These are phyloP conservation scores for Leccinum subrobustum DNA, from an alignment of 1,284 basidiomycete species.

Conservation along the genomic window DNA sequence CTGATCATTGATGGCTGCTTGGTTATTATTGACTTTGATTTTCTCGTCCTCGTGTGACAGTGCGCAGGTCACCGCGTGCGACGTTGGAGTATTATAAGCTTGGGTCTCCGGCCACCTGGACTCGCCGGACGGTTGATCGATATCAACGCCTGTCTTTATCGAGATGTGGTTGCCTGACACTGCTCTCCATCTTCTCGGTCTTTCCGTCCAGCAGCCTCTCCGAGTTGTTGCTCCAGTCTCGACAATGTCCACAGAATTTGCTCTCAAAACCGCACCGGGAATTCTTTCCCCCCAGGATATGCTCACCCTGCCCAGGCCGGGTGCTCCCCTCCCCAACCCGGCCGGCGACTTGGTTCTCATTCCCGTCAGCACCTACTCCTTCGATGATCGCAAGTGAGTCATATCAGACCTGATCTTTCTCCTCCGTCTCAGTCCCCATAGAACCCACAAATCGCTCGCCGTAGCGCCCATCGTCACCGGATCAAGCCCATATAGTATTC, in stretches of 20 bases:
- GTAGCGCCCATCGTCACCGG: conserved; percentile 54
- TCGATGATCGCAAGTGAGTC: conserved; percentile 69
- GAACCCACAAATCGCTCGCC: conserved; percentile 69
- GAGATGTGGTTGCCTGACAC: conserved; percentile 36
- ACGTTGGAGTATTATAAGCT: background rate
- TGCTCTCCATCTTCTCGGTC: conserved; percentile 43
- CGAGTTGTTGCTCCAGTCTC: conserved; percentile 23
- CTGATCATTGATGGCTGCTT: no score
- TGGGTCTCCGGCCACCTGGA: background rate
- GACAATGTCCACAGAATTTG: conserved; percentile 43
- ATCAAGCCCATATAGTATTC: conserved; percentile 48
- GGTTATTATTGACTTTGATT: background rate
- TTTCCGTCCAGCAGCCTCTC: conserved; percentile 52
- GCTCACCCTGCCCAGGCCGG: conserved; percentile 70
- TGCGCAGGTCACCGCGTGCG: background rate
- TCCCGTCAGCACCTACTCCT: conserved; percentile 66
- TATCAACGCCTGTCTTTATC: conserved; percentile 5
- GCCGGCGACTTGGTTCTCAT: conserved; percentile 67
- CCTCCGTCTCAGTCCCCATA: conserved; percentile 28
- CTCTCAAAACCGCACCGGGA: conserved; percentile 53
- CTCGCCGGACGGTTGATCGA: conserved; percentile 5
- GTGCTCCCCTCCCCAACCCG: conserved; percentile 60
- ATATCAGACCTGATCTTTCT: background rate
- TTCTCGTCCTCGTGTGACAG: background rate
- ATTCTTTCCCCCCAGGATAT: conserved; percentile 74